phyloP scores from a whole-genome alignment of 2,329 filamentous ascomycete genomes.

The Trichophyton mentagrophytes region DNA sequence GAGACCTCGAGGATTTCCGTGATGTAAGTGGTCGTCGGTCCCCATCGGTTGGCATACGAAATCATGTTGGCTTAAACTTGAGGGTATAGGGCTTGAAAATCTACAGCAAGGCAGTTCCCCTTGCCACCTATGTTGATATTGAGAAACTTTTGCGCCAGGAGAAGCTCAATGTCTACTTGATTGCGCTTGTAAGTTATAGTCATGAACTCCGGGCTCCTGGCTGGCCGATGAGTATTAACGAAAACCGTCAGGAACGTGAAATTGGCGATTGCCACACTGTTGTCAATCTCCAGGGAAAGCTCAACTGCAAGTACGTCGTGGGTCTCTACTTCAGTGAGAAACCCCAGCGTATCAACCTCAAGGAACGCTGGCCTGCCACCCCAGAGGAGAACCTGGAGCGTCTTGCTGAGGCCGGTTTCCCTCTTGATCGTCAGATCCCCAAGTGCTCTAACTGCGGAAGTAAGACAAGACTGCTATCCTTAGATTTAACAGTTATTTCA shows the following conservation, averaged over 20 bases:
- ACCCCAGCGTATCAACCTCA: slow-evolving; percentile 35
- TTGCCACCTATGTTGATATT: slow-evolving; percentile 36
- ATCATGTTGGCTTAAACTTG: slow-evolving; percentile 1
- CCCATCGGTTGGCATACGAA: background rate
- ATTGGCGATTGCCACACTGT: slow-evolving; percentile 34
- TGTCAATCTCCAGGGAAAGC: slow-evolving; percentile 42
- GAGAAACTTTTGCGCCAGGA: slow-evolving; percentile 41
- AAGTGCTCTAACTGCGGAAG: slow-evolving; percentile 41
- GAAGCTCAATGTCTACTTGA: slow-evolving; percentile 37
- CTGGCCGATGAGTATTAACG: background rate
- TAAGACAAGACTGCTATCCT: slow-evolving; percentile 17
- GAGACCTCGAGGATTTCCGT: slow-evolving; percentile 41
- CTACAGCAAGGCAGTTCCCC: slow-evolving; percentile 38
- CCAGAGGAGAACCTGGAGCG: slow-evolving; percentile 41
- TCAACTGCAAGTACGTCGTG: slow-evolving; percentile 39
- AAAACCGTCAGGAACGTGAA: slow-evolving; percentile 28
- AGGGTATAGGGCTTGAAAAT: slow-evolving; percentile 30
- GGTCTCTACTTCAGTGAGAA: slow-evolving; percentile 37
- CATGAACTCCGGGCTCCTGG: slow-evolving; percentile 8
- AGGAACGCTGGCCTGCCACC: slow-evolving; percentile 37
- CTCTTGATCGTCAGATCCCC: slow-evolving; percentile 38
- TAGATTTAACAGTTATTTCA: no score
- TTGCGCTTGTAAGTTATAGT: slow-evolving; percentile 34
- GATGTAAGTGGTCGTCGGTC: slow-evolving; percentile 21
- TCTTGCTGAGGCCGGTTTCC: slow-evolving; percentile 39